Evolutionary conservation across 2,329 filamentous ascomycete species (phyloP).

Genomic region (Venturia effusa): DNA sequence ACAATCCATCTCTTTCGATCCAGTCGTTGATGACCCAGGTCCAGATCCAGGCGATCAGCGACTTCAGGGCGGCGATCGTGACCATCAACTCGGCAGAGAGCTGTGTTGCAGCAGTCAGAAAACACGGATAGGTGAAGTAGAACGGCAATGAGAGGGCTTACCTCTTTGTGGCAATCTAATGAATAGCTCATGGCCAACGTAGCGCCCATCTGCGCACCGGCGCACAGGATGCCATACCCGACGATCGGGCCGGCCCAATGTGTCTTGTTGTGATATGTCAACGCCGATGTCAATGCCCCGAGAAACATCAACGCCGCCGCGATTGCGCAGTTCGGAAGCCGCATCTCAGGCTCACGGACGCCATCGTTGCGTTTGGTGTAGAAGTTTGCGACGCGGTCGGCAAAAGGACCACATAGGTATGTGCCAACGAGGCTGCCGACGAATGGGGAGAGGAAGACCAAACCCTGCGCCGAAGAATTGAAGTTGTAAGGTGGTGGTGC

Average conservation of each 20-base stretch:
- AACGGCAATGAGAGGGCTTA: neutral
- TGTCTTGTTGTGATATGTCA: slow-evolving; percentile 30
- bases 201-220: slow-evolving; percentile 21
- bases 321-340: slow-evolving; percentile 31
- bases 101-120: slow-evolving; percentile 13
- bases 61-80: slow-evolving; percentile 20
- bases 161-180: slow-evolving; percentile 18
- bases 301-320: slow-evolving; percentile 31
- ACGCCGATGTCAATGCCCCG: slow-evolving; percentile 35
- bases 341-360: slow-evolving; percentile 35
- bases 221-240: slow-evolving; percentile 30
- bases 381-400: slow-evolving; percentile 16
- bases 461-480: slow-evolving; percentile 17
- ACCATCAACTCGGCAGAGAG: slow-evolving; percentile 20
- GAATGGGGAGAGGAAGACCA: slow-evolving; percentile 19
- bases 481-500: slow-evolving; percentile 19
- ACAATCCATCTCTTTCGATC: slow-evolving; percentile 13
- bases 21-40: slow-evolving; percentile 18
- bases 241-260: slow-evolving; percentile 36
- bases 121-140: neutral
- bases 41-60: slow-evolving; percentile 21
- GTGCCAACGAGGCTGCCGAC: slow-evolving; percentile 18
- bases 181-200: slow-evolving; percentile 19
- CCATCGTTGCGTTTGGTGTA: slow-evolving; percentile 24
- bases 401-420: slow-evolving; percentile 16